Evolutionary conservation across 192 early-diverging fungal genomes (phyloP).

Genomic region (Mortierella antarctica): DNA sequence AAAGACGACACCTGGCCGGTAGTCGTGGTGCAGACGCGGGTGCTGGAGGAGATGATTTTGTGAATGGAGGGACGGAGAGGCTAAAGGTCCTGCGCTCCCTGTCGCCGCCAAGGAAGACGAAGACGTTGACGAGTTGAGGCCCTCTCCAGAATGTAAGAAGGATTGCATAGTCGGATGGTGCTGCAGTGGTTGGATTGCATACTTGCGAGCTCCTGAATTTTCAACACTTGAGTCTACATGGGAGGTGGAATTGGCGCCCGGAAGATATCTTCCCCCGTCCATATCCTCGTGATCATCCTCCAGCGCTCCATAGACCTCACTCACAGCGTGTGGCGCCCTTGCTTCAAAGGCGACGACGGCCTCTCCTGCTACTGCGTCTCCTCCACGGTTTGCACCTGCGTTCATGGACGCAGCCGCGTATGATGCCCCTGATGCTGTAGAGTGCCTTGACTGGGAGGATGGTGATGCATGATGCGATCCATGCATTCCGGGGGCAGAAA

Average conservation of each 20-base stretch:
- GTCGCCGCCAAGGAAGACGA: not conserved
- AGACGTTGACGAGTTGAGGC: not conserved
- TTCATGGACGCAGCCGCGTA: not conserved
- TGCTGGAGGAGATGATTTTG: slow-evolving; percentile 11
- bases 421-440: not conserved
- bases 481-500: slow-evolving; percentile 26
- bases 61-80: not conserved
- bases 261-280: not conserved
- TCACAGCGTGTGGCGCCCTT: not conserved
- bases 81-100: too few relatives aligned
- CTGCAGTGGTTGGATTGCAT: slow-evolving; percentile 8
- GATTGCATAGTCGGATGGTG: slow-evolving; percentile 41
- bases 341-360: not conserved
- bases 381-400: too few relatives aligned
- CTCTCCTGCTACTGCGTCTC: not conserved
- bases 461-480: slow-evolving; percentile 10
- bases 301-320: too few relatives aligned
- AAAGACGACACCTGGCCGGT: slow-evolving; percentile 40
- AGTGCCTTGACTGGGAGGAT: not conserved
- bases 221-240: not conserved
- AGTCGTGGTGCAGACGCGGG: slow-evolving; percentile 22
- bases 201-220: not conserved
- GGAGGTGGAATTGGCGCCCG: not conserved
- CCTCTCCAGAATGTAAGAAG: not conserved
- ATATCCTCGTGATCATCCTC: not conserved